Conservation (phyloP, 805 yeast species). For the Schizosaccharomyces japonicus region DNA sequence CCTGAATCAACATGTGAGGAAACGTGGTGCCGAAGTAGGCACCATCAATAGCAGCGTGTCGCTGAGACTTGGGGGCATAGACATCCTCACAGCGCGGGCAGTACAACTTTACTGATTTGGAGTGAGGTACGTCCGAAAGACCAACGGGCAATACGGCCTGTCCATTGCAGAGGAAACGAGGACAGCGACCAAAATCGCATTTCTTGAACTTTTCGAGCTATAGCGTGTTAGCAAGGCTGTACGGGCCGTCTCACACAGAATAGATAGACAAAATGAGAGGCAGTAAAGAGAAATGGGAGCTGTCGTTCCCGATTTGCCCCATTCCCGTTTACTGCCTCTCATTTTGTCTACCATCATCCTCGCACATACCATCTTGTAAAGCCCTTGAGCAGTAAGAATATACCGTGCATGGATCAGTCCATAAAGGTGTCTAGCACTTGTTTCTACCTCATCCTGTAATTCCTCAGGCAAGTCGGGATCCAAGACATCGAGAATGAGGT, state of each 20-base stretch:
- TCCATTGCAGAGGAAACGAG: slow-evolving; percentile 70
- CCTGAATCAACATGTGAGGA: slow-evolving; percentile 74
- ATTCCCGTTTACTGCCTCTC: neutral
- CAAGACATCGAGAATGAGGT: slow-evolving; percentile 70
- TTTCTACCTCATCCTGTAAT: slow-evolving; percentile 48
- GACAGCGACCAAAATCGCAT: slow-evolving; percentile 76
- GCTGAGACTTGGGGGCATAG: slow-evolving; percentile 61
- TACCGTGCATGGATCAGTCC: slow-evolving; percentile 87
- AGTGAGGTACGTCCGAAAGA: slow-evolving; percentile 69
- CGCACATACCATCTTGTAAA: slow-evolving; percentile 47
- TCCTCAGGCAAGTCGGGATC: slow-evolving; percentile 18
- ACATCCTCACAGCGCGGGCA: slow-evolving; percentile 90
- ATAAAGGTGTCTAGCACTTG: slow-evolving; percentile 73
- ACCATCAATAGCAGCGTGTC: slow-evolving; percentile 78
- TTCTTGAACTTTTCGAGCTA: slow-evolving; percentile 54
- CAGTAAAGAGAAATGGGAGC: neutral
- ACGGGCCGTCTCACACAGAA: no score
- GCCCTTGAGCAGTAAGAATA: slow-evolving; percentile 69
- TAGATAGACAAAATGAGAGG: neutral
- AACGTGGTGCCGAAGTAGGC: slow-evolving; percentile 92
- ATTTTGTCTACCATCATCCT: neutral
- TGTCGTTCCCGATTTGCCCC: neutral
- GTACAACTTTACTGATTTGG: slow-evolving; percentile 72
- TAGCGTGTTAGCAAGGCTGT: no score
- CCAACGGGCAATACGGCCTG: slow-evolving; percentile 85